Evolutionary conservation across 306 rosid genomes (phyloP).

Genomic region (Inga laurina): DNA sequence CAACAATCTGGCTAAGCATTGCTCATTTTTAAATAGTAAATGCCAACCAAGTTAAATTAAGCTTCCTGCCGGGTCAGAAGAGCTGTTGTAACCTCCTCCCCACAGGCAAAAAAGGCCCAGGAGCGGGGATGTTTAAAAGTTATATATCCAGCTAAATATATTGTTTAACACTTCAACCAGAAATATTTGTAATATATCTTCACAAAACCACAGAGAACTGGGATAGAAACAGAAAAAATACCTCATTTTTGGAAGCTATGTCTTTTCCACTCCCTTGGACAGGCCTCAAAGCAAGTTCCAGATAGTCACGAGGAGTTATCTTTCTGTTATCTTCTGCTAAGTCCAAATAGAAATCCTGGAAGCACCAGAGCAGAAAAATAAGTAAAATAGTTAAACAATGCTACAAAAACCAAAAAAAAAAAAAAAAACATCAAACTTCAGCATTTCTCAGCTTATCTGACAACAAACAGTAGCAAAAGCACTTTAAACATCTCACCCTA

Average conservation of each 20-base stretch:
- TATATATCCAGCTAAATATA: neutral
- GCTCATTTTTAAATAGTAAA: neutral
- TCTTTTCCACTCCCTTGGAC: conserved; percentile 1
- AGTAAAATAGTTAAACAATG: neutral
- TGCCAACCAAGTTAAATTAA: neutral
- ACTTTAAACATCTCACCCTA: neutral
- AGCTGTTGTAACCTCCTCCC: neutral
- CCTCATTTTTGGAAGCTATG: neutral
- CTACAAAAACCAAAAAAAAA: neutral
- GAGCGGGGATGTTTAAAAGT: neutral
- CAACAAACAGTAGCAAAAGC: neutral
- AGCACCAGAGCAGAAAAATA: neutral
- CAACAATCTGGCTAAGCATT: neutral
- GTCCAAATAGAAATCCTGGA: conserved; percentile 4
- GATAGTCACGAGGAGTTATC: conserved; percentile 9
- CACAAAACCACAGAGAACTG: neutral
- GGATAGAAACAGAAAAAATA: neutral
- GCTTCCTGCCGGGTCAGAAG: neutral
- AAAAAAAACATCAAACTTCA: neutral
- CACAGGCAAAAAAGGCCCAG: neutral
- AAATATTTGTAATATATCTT: neutral
- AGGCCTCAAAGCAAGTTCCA: conserved; percentile 10
- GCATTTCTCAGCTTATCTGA: neutral
- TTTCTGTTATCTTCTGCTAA: neutral
- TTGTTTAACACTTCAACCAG: neutral